Evolutionary conservation across 75 land plant genomes (phyloP), one percentile per base, ranked within the genome.

Genomic region (Chamaecyparis obtusa): DNA sequence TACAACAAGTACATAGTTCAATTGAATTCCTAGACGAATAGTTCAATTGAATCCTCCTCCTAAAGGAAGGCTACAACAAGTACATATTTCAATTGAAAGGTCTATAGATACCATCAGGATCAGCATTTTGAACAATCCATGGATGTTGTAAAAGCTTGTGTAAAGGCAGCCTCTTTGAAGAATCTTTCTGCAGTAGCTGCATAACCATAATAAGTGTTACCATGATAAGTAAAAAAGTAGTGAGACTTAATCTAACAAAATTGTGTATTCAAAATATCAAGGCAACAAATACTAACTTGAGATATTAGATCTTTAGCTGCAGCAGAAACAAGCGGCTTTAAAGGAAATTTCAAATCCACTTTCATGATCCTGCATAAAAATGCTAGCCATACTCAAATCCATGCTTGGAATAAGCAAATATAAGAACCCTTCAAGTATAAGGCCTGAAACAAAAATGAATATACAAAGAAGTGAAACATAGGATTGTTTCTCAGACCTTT

Each of bases 91-190:
- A 74, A 33, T 74, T 74, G 35, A 74, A 32, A 2, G 76, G 14
- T 86, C 86, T 92, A 84, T 93, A 96, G 27, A 96, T 69, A 21
- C 99, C 99, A 72, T 93, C 89, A 14, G 99, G 96, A 86, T 95
- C 96, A 32, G 97, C 99, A 89, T 96, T 95, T 77, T 94, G 92
- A 46, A 96, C 74, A 48, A 97, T 95, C 99, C 99, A 97, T 14
- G 98, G 98, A 90, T 97, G 99, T 89, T 92, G 94, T 1, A 97
- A 93, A 48, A 97, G 84, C 80, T 92, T 91, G 57, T 93, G 93
- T 11, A 97, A 93, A 10, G 99, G 96, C 14, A 97, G 90, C 21
- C 99, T 90, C 77, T 92, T 87, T 27, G 96, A 88, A 80, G 95
- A 93, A 83, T 96, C 97, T 88, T 97, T 97, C 32, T 94, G 93